These are phyloP conservation scores for Teratosphaeria gauchensis DNA, from an alignment of 2,329 filamentous ascomycete species.

Conservation along the genomic window DNA sequence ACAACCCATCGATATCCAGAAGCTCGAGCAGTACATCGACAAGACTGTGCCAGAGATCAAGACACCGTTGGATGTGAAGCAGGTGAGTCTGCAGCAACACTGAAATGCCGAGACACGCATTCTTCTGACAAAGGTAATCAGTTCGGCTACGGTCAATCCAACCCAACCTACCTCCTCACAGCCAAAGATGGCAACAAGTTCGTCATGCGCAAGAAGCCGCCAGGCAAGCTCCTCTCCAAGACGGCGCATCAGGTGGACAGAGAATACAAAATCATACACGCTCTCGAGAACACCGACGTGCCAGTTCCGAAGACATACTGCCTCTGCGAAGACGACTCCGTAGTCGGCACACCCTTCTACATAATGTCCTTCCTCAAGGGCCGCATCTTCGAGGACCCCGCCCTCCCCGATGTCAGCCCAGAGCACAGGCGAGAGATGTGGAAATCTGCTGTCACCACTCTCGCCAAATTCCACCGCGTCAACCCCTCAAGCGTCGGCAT, in stretches of 20 bases:
- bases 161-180: conserved; percentile 90
- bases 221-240: conserved; percentile 84
- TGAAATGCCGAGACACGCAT: background rate
- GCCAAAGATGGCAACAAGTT: conserved; percentile 59
- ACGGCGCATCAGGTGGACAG: conserved; percentile 95
- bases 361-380: conserved; percentile 95
- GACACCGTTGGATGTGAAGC: conserved; percentile 76
- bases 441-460: conserved; percentile 70
- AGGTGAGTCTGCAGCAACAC: conserved; percentile 44
- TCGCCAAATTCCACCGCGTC: conserved; percentile 78
- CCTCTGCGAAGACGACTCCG: conserved; percentile 69
- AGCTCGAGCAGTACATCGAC: conserved; percentile 69
- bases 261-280: conserved; percentile 84
- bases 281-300: conserved; percentile 68
- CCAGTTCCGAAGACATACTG: conserved; percentile 76
- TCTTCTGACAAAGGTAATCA: conserved; percentile 29
- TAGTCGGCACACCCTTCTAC: conserved; percentile 90
- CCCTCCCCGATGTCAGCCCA: conserved; percentile 62
- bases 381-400: conserved; percentile 82
- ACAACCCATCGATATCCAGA: conserved; percentile 76
- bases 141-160: conserved; percentile 97
- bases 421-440: conserved; percentile 71
- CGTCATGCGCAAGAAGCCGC: conserved; percentile 95
- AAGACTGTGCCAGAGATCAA: conserved; percentile 74
- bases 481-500: conserved; percentile 58